These are phyloP conservation scores for Pseudogymnoascus sp. DNA, from an alignment of 2,329 filamentous ascomycete species.

Conservation along the genomic window DNA sequence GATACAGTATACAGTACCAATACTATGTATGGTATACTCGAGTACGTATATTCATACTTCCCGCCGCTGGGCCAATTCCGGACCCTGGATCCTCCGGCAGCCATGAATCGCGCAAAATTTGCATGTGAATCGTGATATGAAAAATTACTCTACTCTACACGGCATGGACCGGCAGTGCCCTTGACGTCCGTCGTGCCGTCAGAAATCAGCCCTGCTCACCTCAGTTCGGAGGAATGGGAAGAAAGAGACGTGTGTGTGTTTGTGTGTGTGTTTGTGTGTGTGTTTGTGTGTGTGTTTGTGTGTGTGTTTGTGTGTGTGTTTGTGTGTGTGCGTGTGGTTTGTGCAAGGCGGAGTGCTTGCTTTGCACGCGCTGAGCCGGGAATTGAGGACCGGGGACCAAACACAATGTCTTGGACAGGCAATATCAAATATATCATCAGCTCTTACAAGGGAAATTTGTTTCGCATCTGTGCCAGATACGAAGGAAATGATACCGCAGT, in stretches of 20 bases:
- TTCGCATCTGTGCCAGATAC: background rate
- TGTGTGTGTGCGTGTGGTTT: background rate
- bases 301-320: background rate
- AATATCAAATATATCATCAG: constrained; percentile 6
- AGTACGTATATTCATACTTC: background rate
- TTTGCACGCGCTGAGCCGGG: background rate
- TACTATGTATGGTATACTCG: background rate
- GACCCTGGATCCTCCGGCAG: constrained; percentile 1
- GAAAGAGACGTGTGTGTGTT: background rate
- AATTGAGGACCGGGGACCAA: background rate
- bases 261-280: background rate
- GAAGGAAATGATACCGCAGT: background rate
- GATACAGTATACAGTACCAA: background rate
- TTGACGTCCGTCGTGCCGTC: background rate
- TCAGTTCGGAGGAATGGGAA: background rate
- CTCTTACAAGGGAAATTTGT: background rate
- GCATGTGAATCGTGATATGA: constrained; percentile 5
- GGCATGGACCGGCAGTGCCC: background rate
- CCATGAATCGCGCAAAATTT: constrained; percentile 4
- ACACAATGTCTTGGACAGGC: background rate
- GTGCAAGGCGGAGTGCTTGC: background rate
- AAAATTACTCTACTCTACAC: background rate
- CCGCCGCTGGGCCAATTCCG: background rate
- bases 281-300: background rate
- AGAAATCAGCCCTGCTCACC: background rate